phyloP scores from a whole-genome alignment of 2,329 filamentous ascomycete species.

The Coniosporium tulheliwenetii region DNA sequence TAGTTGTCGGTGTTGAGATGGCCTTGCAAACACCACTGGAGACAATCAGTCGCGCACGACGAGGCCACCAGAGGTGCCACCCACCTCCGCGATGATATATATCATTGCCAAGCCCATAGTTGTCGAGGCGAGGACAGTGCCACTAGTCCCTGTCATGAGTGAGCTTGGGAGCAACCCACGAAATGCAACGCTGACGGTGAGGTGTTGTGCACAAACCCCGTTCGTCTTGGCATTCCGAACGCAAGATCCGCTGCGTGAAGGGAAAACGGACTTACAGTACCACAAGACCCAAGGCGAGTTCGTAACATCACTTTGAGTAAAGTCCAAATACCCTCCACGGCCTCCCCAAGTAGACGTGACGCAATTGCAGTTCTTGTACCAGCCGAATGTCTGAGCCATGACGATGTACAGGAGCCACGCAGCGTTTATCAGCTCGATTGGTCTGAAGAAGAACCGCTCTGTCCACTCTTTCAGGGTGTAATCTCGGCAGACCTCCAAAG shows the following conservation, averaged over 20 bases:
- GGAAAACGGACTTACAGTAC: slow-evolving; percentile 10
- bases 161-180: too few relatives aligned
- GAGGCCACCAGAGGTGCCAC: not conserved
- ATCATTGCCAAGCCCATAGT: slow-evolving; percentile 17
- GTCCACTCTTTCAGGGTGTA: slow-evolving; percentile 6
- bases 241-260: too few relatives aligned
- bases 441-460: slow-evolving; percentile 14
- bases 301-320: slow-evolving; percentile 15
- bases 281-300: slow-evolving; percentile 11
- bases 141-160: slow-evolving; percentile 7
- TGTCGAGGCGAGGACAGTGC: slow-evolving; percentile 13
- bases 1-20: slow-evolving; percentile 19
- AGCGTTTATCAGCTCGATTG: slow-evolving; percentile 20
- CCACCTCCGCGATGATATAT: slow-evolving; percentile 19
- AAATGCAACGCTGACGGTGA: too few relatives aligned
- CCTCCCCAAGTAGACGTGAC: slow-evolving; percentile 20
- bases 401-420: slow-evolving; percentile 22
- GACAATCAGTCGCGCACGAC: slow-evolving; percentile 1
- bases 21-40: slow-evolving; percentile 20
- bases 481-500: slow-evolving; percentile 1
- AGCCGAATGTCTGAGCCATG: slow-evolving; percentile 25
- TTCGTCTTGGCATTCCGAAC: too few relatives aligned
- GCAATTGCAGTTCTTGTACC: slow-evolving; percentile 26
- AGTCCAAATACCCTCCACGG: slow-evolving; percentile 27
- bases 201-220: too few relatives aligned